A percentile compares a stretch with the other conserved stretches of the same genome.
Conservation (phyloP, 352 stramenopile species). For the Globisporangium apiculatum region DNA sequence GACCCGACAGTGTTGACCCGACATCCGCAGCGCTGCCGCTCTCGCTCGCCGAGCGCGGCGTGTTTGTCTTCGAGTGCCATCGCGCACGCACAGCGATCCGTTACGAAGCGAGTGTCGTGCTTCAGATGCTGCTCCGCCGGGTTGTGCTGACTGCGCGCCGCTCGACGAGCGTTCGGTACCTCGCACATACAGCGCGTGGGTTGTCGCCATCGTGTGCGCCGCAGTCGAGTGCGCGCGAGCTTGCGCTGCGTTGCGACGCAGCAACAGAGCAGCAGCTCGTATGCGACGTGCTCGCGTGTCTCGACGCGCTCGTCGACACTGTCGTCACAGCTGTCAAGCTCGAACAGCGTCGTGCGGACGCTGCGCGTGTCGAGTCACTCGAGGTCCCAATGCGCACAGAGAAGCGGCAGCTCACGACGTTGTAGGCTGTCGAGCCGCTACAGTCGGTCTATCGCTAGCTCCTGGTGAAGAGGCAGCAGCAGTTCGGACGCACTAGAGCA, state of each 20-base stretch:
- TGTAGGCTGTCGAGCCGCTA: neutral
- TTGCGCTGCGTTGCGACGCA: slow-evolving; percentile 9
- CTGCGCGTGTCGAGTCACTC: too few species aligned
- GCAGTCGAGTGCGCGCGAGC: slow-evolving; percentile 4
- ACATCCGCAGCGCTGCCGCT: slow-evolving; percentile 15
- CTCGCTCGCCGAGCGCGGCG: slow-evolving; percentile 26
- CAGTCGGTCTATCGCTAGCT: neutral
- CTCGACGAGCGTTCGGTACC: slow-evolving; percentile 1
- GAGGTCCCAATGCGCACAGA: slow-evolving; percentile 30
- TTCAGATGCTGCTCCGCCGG: slow-evolving; percentile 32
- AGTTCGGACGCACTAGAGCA: slow-evolving; percentile 10
- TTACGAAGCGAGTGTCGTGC: slow-evolving; percentile 19
- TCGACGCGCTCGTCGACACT: slow-evolving; percentile 27
- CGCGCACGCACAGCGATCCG: slow-evolving; percentile 16
- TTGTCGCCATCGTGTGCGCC: neutral
- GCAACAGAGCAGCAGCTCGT: slow-evolving; percentile 20
- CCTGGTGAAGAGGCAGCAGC: neutral
- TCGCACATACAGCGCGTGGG: neutral
- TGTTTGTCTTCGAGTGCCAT: slow-evolving; percentile 40
- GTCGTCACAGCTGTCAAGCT: slow-evolving; percentile 15
- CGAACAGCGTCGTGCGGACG: slow-evolving; percentile 7
- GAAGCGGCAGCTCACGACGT: slow-evolving; percentile 8
- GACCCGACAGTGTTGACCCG: slow-evolving; percentile 12
- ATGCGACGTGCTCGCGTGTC: slow-evolving; percentile 17
- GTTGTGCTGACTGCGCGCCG: slow-evolving; percentile 6